phyloP scores from a whole-genome alignment of 805 yeast genomes.

The Ascoidea rubescens region DNA sequence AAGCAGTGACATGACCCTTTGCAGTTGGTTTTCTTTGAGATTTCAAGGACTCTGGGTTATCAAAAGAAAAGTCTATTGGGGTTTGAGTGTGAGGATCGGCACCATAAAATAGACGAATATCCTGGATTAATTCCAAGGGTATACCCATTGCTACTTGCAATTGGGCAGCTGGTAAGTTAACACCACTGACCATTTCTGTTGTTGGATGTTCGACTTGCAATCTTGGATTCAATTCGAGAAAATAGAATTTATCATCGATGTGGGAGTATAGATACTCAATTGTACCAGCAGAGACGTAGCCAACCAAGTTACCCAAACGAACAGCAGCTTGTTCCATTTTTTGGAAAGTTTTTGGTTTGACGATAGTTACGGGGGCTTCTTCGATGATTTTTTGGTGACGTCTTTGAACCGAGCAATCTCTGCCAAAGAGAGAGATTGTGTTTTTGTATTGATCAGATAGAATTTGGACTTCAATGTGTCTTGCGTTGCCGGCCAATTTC shows the following conservation, averaged over 20 bases:
- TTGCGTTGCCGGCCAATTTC: conserved; percentile 94
- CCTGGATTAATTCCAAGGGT: conserved; percentile 89
- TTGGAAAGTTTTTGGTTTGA: conserved; percentile 70
- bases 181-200: conserved; percentile 98
- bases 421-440: conserved; percentile 91
- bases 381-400: conserved; percentile 98
- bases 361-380: conserved; percentile 98
- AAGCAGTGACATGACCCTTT: conserved; percentile 97
- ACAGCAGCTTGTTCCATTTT: conserved; percentile 97
- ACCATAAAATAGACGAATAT: conserved; percentile 86
- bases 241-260: conserved; percentile 88
- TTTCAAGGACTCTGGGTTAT: conserved; percentile 51
- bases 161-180: conserved; percentile 96
- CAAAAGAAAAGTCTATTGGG: conserved; percentile 82
- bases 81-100: conserved; percentile 90
- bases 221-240: conserved; percentile 94
- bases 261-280: conserved; percentile 94
- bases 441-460: conserved; percentile 98
- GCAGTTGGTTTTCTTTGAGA: conserved; percentile 90
- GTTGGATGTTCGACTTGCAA: conserved; percentile 99
- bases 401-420: conserved; percentile 99
- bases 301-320: conserved; percentile 90
- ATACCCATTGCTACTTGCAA: conserved; percentile 99
- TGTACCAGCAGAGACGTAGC: conserved; percentile 98
- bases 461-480: conserved; percentile 96